Evolutionary conservation across 2,329 filamentous ascomycete genomes (phyloP).

Genomic region (Byssoonygena ceratinophila): DNA sequence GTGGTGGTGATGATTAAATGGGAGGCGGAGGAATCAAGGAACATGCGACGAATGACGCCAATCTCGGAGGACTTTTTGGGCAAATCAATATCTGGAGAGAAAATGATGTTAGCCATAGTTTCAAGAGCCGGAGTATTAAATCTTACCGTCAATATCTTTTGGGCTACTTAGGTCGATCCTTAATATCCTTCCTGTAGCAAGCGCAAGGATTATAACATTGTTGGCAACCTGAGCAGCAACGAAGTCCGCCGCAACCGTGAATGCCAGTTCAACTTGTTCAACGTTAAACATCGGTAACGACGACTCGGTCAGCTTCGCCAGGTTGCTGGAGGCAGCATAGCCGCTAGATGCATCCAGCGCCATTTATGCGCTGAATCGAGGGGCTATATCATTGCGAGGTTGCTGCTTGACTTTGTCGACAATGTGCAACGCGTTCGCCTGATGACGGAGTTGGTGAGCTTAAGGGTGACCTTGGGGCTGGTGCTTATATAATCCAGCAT

Average conservation of each 20-base stretch:
- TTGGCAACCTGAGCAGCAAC: conserved; percentile 95
- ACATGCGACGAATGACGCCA: conserved; percentile 88
- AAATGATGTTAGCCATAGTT: background rate
- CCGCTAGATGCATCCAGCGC: conserved; percentile 60
- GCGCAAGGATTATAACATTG: conserved; percentile 84
- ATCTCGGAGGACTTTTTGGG: conserved; percentile 86
- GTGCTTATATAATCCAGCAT: no score
- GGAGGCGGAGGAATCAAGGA: conserved; percentile 91
- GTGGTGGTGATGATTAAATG: conserved; percentile 87
- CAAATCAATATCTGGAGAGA: conserved; percentile 71
- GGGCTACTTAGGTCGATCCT: conserved; percentile 89
- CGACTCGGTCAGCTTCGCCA: conserved; percentile 49
- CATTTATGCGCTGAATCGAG: conserved; percentile 42
- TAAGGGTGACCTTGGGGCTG: background rate
- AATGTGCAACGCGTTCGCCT: background rate
- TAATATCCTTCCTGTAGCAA: conserved; percentile 84
- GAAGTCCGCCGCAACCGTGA: conserved; percentile 89
- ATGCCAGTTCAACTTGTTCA: conserved; percentile 83
- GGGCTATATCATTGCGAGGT: conserved; percentile 15
- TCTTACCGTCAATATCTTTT: conserved; percentile 79
- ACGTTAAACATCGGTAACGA: conserved; percentile 86
- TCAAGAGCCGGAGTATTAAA: background rate
- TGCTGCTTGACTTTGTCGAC: background rate
- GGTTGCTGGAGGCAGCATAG: conserved; percentile 57
- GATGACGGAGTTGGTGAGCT: background rate